Base-by-base conservation (phyloP, 2,329 filamentous ascomycete genomes). In the Ceratocystis eucalypticola region DNA sequence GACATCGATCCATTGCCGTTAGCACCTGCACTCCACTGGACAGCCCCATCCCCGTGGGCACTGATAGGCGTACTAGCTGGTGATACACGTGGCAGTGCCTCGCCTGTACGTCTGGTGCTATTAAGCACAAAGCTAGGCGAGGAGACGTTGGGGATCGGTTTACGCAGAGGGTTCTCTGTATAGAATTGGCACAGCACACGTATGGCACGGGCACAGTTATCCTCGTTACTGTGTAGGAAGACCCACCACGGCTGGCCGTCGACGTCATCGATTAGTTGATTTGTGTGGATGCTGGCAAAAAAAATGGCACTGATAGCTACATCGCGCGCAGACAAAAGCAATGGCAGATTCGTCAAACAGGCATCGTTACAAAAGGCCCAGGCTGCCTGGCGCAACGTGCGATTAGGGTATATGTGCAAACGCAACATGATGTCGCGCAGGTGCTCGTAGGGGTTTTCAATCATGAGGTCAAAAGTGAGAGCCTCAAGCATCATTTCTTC, bases 281-380 rank as follows among this genome's bases (percentile, higher is more conserved):
- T 81, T 41, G 85, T 88, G 71, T 91, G 87, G 55, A 86, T 85
- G 67, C 89, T 88, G 5, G 89, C 90, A 68, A 93, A 94, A 76
- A 95, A 96, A 30, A 99, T 83, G 20, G 91, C 87, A 30, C 86
- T 87, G 41, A 93, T 88, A 17, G 93, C 91, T 65, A 97, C 89
- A 48, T 91, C 89, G 50, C 86, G 84, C 17, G 91, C 84, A 22
- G 85, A 84, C 74, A 92, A 88, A 37, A 95, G 80, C 2, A 99
- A 81, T 68, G 92, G 95, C 62, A 97, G 80, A 50, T 87, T 84
- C 0, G 93, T 97, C 68, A 93, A 84, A 70, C 86, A 89, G 22
- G 88, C 88, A 75, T 99, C 94, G 73, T 95, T 96, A 69, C 96
- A 85, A 72, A 96, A 97, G 0, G 91, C 88, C 91, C 94, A 97